Percentiles rank a stretch among this genome's conserved stretches.
Conservation (phyloP, 1,139 yeast genomes). For the Taphrina deformans region DNA sequence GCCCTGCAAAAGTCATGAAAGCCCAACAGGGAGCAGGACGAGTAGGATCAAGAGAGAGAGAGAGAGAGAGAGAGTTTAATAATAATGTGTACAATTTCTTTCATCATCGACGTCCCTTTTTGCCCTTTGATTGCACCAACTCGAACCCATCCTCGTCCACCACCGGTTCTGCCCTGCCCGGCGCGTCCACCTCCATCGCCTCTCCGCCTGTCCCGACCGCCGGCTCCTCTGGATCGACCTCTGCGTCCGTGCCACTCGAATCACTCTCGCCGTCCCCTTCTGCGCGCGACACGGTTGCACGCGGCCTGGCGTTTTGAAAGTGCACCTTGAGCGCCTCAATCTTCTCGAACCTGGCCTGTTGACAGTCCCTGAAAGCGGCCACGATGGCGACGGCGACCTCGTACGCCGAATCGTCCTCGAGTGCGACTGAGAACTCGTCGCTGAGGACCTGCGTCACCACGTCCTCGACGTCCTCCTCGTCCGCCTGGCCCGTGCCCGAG, state of each 20-base stretch:
- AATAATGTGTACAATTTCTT: neutral
- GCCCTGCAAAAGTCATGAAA: conserved; percentile 2
- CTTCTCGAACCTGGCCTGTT: conserved; percentile 52
- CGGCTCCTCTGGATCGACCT: conserved; percentile 18
- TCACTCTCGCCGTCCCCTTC: neutral
- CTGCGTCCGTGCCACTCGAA: conserved; percentile 21
- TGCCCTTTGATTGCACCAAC: conserved; percentile 70
- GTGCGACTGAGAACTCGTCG: conserved; percentile 85
- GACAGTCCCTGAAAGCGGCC: conserved; percentile 65
- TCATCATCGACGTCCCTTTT: conserved; percentile 7
- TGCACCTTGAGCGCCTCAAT: conserved; percentile 62
- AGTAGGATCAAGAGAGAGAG: too few species aligned
- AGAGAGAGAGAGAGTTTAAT: too few species aligned
- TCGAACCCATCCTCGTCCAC: conserved; percentile 87
- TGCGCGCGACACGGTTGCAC: neutral
- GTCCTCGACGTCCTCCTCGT: conserved; percentile 77
- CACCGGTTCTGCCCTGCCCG: conserved; percentile 46
- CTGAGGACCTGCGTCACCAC: conserved; percentile 84
- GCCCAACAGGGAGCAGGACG: too few species aligned
- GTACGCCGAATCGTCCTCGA: conserved; percentile 86
- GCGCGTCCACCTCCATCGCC: conserved; percentile 12
- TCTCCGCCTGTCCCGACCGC: conserved; percentile 3
- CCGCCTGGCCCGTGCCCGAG: conserved; percentile 44
- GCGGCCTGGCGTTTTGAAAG: conserved; percentile 52
- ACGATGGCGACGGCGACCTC: conserved; percentile 67